Evolutionary conservation across 805 yeast genomes (phyloP), one percentile per base, ranked within the genome.

Genomic region (Saccharomycopsis sp.): DNA sequence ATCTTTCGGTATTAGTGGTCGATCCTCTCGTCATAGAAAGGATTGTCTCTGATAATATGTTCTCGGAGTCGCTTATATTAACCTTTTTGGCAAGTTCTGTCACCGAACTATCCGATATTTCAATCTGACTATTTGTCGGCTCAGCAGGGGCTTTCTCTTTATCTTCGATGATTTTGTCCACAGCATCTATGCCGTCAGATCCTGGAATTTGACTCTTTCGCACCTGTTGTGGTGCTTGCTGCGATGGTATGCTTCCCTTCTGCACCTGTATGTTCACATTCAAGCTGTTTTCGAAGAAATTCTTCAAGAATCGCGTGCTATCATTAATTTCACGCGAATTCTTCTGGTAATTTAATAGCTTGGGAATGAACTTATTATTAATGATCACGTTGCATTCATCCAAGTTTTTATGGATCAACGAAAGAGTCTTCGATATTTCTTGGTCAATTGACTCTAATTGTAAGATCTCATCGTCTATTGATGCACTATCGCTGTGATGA

Each of bases 201-300:
- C n/a, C n/a, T n/a, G n/a, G n/a, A n/a, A n/a, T n/a, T 29, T 5
- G 38, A 12, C 38, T 29, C 12, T 29, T 29, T 29, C 38, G 38
- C 38, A 29, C 38, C 38, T 29, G 38, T 29, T 5, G 5, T 5
- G 12, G 9, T 12, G 5, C 9, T 29, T 29, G 5, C 5, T 5
- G 38, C 38, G 12, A 12, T 12, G 12, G 38, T 7, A 12, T 5
- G 12, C 38, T 12, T 5, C 9, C 38, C 38, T 29, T 29, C 22
- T 61, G 63, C 25, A 58, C 63, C 38, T 61, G 63, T 19, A 61
- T 61, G 25, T 57, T 61, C n/a, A 61, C 63, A 56, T 61, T 50
- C 58, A 61, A 58, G 41, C 60, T 56, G 42, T 56, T 61, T 47
- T 61, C 63, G 47, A 61, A 61, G n/a, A 61, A 24, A 41, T 58